Evolutionary conservation across 768 basidiomycete species (phyloP).

Genomic region (Sporobolomyces pararoseus): DNA sequence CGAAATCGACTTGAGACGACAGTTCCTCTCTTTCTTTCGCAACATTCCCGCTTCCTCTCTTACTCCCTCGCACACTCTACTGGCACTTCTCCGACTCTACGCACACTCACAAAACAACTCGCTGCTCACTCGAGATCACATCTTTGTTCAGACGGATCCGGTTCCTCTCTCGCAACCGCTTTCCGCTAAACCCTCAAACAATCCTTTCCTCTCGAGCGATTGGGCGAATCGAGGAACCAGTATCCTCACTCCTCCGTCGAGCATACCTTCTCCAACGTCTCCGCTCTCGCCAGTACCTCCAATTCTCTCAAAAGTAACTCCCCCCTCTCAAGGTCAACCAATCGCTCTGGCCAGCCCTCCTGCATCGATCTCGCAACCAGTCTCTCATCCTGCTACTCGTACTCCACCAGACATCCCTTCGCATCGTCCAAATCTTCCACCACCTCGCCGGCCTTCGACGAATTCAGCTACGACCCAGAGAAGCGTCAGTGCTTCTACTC

Average conservation of each 20-base stretch:
- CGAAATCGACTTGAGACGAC: too few relatives aligned
- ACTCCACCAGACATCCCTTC: neutral
- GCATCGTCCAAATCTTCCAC: neutral
- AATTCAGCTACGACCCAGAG: neutral
- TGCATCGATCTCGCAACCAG: neutral
- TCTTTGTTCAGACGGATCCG: constrained; percentile 11
- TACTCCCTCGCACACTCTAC: neutral
- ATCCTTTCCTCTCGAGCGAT: neutral
- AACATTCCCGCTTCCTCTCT: constrained; percentile 1
- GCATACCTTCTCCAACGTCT: neutral
- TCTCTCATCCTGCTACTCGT: neutral
- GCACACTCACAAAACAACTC: neutral
- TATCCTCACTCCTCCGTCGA: neutral
- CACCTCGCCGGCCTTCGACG: neutral
- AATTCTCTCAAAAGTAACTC: neutral
- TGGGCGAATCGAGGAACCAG: neutral
- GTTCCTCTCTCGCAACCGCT: neutral
- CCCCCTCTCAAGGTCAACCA: neutral
- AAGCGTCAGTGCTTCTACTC: neutral
- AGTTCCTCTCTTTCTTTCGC: constrained; percentile 6
- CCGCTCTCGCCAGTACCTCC: neutral
- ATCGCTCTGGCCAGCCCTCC: neutral
- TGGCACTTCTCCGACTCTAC: constrained; percentile 5
- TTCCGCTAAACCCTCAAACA: neutral
- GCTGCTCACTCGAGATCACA: constrained; percentile 1